These are phyloP conservation scores for Xylaria multiplex DNA, from an alignment of 2,329 filamentous ascomycete species.

Conservation along the genomic window DNA sequence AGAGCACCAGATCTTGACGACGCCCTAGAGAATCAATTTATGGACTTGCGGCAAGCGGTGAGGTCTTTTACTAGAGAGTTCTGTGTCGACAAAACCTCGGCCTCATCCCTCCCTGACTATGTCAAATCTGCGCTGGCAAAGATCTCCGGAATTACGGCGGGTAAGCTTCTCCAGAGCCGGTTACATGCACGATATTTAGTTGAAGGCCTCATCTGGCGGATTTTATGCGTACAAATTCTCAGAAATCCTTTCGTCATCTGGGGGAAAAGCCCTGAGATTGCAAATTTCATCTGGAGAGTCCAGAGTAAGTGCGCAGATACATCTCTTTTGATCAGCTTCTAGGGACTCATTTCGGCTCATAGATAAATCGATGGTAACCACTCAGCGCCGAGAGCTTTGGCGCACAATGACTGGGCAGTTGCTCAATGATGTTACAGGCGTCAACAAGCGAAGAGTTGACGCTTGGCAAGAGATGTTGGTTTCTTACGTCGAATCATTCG, in stretches of 20 bases:
- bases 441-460: neutral
- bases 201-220: conserved; percentile 20
- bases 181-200: conserved; percentile 18
- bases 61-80: neutral
- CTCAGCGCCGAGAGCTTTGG: conserved; percentile 12
- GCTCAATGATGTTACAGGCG: neutral
- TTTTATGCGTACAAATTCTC: neutral
- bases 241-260: conserved; percentile 11
- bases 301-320: neutral
- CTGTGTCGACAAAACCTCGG: neutral
- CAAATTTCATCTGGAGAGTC: neutral
- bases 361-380: neutral
- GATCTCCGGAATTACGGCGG: neutral
- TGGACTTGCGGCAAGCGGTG: neutral
- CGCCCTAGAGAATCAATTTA: conserved; percentile 3
- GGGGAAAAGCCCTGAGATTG: neutral
- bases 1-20: conserved; percentile 13
- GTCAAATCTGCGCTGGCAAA: neutral
- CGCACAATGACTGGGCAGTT: conserved; percentile 12
- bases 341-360: neutral
- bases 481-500: conserved; percentile 2
- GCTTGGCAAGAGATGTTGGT: neutral
- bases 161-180: conserved; percentile 1
- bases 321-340: neutral
- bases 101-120: neutral